Evolutionary conservation across 352 stramenopile genomes (phyloP), one percentile per base, ranked within the genome.

Genomic region (Phytophthora pseudosyringae): DNA sequence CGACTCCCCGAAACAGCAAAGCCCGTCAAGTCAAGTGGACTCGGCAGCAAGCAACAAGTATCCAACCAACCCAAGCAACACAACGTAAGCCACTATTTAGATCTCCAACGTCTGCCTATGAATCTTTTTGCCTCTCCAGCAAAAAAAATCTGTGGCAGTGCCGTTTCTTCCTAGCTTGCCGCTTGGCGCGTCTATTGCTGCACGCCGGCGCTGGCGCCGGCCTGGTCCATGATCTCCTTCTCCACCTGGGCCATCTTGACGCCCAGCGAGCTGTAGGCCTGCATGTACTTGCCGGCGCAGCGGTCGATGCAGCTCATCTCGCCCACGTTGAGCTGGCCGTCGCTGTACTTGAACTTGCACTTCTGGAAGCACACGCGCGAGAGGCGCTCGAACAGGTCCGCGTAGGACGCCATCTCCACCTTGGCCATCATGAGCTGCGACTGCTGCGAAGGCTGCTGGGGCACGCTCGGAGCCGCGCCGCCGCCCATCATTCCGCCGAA

Each of bases 221-320:
- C 86, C 70, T 87, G 71, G 38, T 86, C 81, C 78, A 94, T 90
- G 63, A 96, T 93, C 48, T 94, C 84, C 77, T 99, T 91, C 79
- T 99, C 97, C 15, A 98, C 93, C 67, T 97, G 90, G 67, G 98
- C 92, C 75, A 99, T 91, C 59, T 98, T 97, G 65, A 95, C 81
- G 41, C 95, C 94, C 43, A 99, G 83, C 43, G 94, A 89, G 71
- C 97, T 94, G 71, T 99, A 97, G 29, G 94, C 83, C 73, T 99
- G 93, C 80, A 99, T 95, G 83, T 99, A 99, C 80, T 99, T 99
- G 59, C 92, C 85, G 31, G 98, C 93, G 73, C 97, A 99, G 67
- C 97, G 92, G 86, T 99, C 97, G 59, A 98, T 97, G 81, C 97
- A 99, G 73, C 83, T 98, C 95, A 99, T 99, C 85, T 99, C 97